Evolutionary conservation across 352 stramenopile species (phyloP), one percentile per base, ranked within the genome.

Genomic region (Phytophthora lateralis): DNA sequence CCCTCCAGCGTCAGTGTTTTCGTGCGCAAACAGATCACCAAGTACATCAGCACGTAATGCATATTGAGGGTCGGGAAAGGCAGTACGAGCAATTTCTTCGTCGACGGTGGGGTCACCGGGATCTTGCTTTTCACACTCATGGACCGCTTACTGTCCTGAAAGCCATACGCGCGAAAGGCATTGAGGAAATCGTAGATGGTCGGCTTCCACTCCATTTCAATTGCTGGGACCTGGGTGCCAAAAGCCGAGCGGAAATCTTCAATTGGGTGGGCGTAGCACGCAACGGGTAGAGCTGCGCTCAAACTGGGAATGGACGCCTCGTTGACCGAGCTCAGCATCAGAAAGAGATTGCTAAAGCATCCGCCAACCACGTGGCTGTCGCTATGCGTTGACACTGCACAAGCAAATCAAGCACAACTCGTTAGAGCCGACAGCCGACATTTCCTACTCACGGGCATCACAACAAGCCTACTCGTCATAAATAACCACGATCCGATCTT

Each of bases 91-190:
- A 41, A 32, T 20, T 58, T 52, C 44, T 73, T 73, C 37, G 44
- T 55, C 29, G 69, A 61, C 3, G 62, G 66, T 2, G 71, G 70
- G 20, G 67, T 80, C 37, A 71, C 62, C 12, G 71, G 50, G 44
- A 91, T 89, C 70, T 93, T 91, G 64, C 77, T 91, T 59, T 89
- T 84, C 15, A 83, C 75, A 47, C 77, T 92, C 82, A 95, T 92
- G 15, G 82, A 91, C 7, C 85, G 78, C 55, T 95, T 95, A 53
- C 74, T 90, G 66, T 95, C 83, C 42, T 89, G 76, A 55, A 95
- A 95, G 5, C 85, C 85, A 43, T 89, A 95, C 14, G 75, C 73
- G 10, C 82, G 83, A 48, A 95, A 95, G 3, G 80, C 78, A 15
- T 74, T 82, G 9, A 95, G 68, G 52, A 95, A 93, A 45, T 95